These are phyloP conservation scores for Wickerhamiella spandovensis DNA, from an alignment of 805 yeast genomes.

Conservation along the genomic window DNA sequence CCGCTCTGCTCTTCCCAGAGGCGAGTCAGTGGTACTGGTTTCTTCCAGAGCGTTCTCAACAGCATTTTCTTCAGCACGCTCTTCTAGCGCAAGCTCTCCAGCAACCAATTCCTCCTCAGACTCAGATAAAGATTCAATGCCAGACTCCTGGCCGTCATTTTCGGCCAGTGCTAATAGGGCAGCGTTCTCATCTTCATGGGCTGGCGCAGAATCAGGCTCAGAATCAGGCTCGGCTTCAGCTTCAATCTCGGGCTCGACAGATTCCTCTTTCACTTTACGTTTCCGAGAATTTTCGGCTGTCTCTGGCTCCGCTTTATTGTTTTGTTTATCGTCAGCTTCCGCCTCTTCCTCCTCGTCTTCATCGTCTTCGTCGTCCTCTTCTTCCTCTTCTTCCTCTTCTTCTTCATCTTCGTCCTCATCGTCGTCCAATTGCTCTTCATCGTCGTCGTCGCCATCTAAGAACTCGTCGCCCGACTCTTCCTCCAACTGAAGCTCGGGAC, in stretches of 20 bases:
- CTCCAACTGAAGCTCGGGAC: neutral
- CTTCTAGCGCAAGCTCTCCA: conserved; percentile 4
- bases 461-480: conserved; percentile 6
- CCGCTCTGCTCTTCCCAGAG: conserved; percentile 16
- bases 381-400: conserved; percentile 6
- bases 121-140: neutral
- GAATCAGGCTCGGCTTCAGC: no score
- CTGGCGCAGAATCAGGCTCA: no score
- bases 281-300: neutral
- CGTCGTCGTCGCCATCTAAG: conserved; percentile 9
- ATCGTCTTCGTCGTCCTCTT: conserved; percentile 8
- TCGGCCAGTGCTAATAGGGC: no score
- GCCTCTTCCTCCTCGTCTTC: conserved; percentile 8
- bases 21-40: neutral
- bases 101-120: conserved; percentile 1
- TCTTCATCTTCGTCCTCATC: conserved; percentile 5
- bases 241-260: neutral
- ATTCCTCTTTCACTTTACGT: neutral
- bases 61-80: conserved; percentile 1
- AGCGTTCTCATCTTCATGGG: conserved; percentile 5
- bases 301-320: neutral
- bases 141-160: no score
- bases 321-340: neutral
- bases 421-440: conserved; percentile 7
- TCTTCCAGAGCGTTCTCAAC: neutral